A percentile compares a stretch with the other conserved stretches of the same genome.
phyloP scores from a whole-genome alignment of 371 early-diverging fungal species.

The Mucor circinelloides region DNA sequence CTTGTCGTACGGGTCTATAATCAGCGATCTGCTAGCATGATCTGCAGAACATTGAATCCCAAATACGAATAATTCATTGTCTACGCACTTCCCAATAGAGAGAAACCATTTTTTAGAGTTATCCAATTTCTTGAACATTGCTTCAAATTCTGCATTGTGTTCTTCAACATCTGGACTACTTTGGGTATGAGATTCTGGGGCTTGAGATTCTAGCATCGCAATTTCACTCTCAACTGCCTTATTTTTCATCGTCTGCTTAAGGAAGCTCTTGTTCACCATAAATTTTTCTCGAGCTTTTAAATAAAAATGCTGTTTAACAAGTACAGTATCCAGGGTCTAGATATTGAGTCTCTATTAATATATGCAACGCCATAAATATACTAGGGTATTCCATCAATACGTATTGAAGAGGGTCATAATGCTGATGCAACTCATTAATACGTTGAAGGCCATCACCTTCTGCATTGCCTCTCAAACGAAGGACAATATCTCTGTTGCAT shows the following conservation, averaged over 20 bases:
- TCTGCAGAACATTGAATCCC: conserved; percentile 6
- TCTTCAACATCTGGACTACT: conserved; percentile 4
- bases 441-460: too few relatives aligned
- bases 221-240: conserved; percentile 3
- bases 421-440: too few relatives aligned
- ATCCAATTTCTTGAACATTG: conserved; percentile 8
- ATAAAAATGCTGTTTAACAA: conserved; percentile 17
- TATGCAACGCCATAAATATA: conserved; percentile 7
- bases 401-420: too few relatives aligned
- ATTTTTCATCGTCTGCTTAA: conserved; percentile 8
- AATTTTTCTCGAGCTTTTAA: conserved; percentile 8
- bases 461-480: too few relatives aligned
- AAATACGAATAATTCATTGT: conserved; percentile 14
- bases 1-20: conserved; percentile 8
- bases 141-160: conserved; percentile 10
- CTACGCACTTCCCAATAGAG: conserved; percentile 10
- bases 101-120: conserved; percentile 17
- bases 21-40: conserved; percentile 8
- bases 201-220: neutral
- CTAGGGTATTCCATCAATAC: conserved; percentile 4
- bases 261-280: conserved; percentile 7
- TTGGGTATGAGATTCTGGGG: neutral
- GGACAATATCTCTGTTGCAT: too few relatives aligned
- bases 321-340: conserved; percentile 5
- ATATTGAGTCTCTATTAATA: conserved; percentile 17